A percentile compares a stretch with the other conserved stretches of the same genome.
Evolutionary conservation across 2,329 filamentous ascomycete species (phyloP).

Genomic region (Talaromyces sp.): DNA sequence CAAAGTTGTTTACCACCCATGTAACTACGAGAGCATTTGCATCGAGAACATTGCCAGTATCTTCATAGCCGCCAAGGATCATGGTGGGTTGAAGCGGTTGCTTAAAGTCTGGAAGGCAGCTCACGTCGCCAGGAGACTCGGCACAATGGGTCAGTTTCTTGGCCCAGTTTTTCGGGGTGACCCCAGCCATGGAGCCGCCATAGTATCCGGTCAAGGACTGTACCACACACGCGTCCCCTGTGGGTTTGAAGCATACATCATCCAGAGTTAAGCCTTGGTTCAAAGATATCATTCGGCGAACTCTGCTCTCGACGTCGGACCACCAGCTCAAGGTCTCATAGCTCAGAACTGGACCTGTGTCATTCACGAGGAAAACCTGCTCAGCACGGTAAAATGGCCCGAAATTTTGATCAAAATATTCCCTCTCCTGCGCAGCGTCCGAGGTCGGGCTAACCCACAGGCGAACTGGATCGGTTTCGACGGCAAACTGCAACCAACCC

Average conservation of each 20-base stretch:
- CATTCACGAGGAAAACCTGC: conserved; percentile 90
- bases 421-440: conserved; percentile 83
- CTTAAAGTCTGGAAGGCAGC: conserved; percentile 81
- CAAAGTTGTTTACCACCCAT: conserved; percentile 88
- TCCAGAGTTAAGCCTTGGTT: conserved; percentile 65
- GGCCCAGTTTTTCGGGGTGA: conserved; percentile 65
- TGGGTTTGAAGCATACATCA: conserved; percentile 92
- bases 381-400: conserved; percentile 94
- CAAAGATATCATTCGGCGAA: conserved; percentile 66
- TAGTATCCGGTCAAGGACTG: conserved; percentile 93
- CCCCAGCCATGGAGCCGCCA: conserved; percentile 58
- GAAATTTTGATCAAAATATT: conserved; percentile 88
- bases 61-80: conserved; percentile 75
- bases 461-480: conserved; percentile 84
- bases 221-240: conserved; percentile 80
- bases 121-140: conserved; percentile 62
- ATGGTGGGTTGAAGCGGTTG: conserved; percentile 83
- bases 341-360: conserved; percentile 77
- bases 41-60: conserved; percentile 59
- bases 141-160: conserved; percentile 68
- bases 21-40: conserved; percentile 80
- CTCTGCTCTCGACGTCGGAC: conserved; percentile 79
- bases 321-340: conserved; percentile 91
- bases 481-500: conserved; percentile 82
- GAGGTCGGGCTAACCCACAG: conserved; percentile 97